Evolutionary conservation across 495 filamentous ascomycete species (phyloP).

Genomic region (Niebla homalea): DNA sequence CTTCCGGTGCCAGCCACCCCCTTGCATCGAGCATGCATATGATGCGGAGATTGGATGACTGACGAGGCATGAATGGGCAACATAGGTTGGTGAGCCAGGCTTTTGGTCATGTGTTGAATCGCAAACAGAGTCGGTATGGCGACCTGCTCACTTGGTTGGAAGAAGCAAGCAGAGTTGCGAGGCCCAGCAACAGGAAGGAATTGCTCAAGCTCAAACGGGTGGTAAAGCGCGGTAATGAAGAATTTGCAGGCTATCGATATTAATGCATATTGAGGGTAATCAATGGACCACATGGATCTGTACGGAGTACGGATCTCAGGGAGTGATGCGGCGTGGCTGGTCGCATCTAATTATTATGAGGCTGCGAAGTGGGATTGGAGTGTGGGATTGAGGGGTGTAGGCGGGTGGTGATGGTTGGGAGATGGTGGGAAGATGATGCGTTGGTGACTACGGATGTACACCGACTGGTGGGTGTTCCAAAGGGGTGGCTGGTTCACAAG

Average conservation of each 20-base stretch:
- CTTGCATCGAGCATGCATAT: background rate
- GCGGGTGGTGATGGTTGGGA: too few relatives aligned
- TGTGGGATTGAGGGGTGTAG: too few relatives aligned
- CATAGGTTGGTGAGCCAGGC: conserved; percentile 49
- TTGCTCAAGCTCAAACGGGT: conserved; percentile 12
- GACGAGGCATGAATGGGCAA: conserved; percentile 1
- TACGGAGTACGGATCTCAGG: conserved; percentile 2
- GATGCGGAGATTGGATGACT: conserved; percentile 4
- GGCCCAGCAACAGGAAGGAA: conserved; percentile 1
- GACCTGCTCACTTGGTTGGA: conserved; percentile 51
- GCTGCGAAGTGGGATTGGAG: too few relatives aligned
- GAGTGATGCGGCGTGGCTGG: background rate
- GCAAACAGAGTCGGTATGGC: conserved; percentile 55
- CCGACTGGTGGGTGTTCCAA: too few relatives aligned
- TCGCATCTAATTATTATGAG: background rate
- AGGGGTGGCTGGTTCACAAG: too few relatives aligned
- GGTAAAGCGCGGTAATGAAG: conserved; percentile 10
- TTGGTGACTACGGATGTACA: too few relatives aligned
- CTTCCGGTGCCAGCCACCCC: background rate
- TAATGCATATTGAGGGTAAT: conserved; percentile 6
- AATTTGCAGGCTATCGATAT: conserved; percentile 13
- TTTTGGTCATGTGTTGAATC: conserved; percentile 47
- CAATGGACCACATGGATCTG: too few relatives aligned
- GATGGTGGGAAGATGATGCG: too few relatives aligned
- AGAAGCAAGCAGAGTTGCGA: conserved; percentile 7